Percentiles rank a stretch among this genome's conserved stretches.
Evolutionary conservation across 2,329 filamentous ascomycete species (phyloP).

Genomic region (Cadophora gregata): DNA sequence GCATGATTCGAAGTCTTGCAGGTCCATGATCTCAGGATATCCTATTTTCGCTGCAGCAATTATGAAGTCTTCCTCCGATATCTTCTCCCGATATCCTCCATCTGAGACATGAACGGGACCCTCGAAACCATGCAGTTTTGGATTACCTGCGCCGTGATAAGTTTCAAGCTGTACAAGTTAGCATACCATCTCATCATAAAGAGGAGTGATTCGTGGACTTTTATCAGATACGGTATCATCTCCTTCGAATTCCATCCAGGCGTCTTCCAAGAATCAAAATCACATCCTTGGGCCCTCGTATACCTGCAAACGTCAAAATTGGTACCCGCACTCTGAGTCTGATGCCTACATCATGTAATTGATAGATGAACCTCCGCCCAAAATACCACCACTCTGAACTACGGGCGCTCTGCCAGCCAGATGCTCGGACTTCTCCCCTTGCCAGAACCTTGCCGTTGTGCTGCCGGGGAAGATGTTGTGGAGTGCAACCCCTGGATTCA

Average conservation of each 20-base stretch:
- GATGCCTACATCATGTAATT: constrained; percentile 13
- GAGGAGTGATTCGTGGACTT: not conserved
- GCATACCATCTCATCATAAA: not conserved
- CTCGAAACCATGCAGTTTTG: constrained; percentile 52
- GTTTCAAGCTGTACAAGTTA: constrained; percentile 55
- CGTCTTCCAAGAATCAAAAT: constrained; percentile 13
- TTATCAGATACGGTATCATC: constrained; percentile 8
- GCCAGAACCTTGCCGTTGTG: not conserved
- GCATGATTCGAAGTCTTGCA: constrained; percentile 52
- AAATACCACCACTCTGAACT: not conserved
- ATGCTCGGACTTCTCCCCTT: not conserved
- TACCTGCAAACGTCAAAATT: not conserved
- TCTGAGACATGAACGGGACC: constrained; percentile 61
- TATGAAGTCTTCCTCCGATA: constrained; percentile 55
- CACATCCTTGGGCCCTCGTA: constrained; percentile 12
- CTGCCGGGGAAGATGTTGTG: not conserved
- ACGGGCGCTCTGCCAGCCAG: not conserved
- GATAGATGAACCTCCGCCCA: constrained; percentile 1
- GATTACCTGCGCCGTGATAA: constrained; percentile 44
- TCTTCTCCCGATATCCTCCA: constrained; percentile 49
- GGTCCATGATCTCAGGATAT: constrained; percentile 55
- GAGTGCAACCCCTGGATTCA: constrained; percentile 28
- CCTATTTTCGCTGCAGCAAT: constrained; percentile 53
- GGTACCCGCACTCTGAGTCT: not conserved
- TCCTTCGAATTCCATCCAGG: constrained; percentile 16